Evolutionary conservation across 306 rosid species (phyloP).

Genomic region (Arachis stenosperma): DNA sequence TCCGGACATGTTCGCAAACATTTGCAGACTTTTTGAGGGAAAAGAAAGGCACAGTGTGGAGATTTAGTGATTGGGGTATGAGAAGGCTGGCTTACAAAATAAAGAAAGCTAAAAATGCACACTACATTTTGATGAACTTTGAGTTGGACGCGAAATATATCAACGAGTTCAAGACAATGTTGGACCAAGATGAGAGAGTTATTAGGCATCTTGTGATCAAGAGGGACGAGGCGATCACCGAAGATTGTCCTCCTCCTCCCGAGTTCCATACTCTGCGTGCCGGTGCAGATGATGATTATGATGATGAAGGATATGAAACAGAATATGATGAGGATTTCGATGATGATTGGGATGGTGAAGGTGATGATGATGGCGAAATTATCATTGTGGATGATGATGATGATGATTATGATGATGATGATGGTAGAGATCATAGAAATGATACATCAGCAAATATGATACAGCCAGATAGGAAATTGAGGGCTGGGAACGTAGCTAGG

Average conservation of each 20-base stretch:
- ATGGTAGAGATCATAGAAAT: conserved; percentile 23
- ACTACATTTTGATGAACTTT: conserved; percentile 83
- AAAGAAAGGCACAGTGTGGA: conserved; percentile 89
- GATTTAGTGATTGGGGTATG: conserved; percentile 93
- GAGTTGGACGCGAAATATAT: conserved; percentile 86
- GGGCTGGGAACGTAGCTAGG: conserved; percentile 46
- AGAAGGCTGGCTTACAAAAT: conserved; percentile 83
- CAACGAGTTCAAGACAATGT: conserved; percentile 79
- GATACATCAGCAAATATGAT: conserved; percentile 24
- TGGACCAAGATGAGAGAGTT: conserved; percentile 88
- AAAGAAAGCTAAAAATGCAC: conserved; percentile 75
- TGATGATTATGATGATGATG: conserved; percentile 35
- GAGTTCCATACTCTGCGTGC: conserved; percentile 59
- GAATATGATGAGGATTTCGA: conserved; percentile 42
- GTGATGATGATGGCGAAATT: conserved; percentile 41
- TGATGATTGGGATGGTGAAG: conserved; percentile 47
- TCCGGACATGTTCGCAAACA: conserved; percentile 27
- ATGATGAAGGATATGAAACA: conserved; percentile 42
- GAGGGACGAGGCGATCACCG: conserved; percentile 80
- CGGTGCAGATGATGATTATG: conserved; percentile 53
- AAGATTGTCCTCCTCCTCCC: conserved; percentile 92
- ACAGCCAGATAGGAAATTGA: conserved; percentile 32
- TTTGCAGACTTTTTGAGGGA: conserved; percentile 80
- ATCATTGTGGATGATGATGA: conserved; percentile 39
- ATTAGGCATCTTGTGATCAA: conserved; percentile 86